Evolutionary conservation across 2,329 filamentous ascomycete genomes (phyloP), one percentile per base, ranked within the genome.

Genomic region (Bimuria novae-zelandiae): DNA sequence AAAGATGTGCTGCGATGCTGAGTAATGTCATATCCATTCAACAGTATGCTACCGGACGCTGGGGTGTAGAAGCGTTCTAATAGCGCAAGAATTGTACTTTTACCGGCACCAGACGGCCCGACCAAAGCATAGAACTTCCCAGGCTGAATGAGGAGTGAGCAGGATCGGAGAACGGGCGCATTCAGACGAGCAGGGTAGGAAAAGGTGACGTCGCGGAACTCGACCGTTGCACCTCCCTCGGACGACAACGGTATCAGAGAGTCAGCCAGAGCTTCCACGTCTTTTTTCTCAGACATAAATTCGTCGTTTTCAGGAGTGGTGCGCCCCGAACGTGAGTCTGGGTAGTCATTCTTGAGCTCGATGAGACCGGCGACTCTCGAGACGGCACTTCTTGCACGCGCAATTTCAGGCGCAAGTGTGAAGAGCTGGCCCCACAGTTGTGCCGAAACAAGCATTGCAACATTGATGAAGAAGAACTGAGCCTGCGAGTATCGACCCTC

Each of bases 401-500:
- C 85, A n/a, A 92, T 80, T 57, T 92, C 89, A 0, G 88, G 89
- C 0, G 88, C 88, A 1, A 92, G 81, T 21, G 84, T 84, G 67
- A 92, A 91, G 71, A 91, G 84, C 63, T 90, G 85, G 8, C 88
- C 86, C 79, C 87, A 89, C 4, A 88, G 79, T 68, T 89, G 86
- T 0, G 89, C 88, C 51, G 85, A 87, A 33, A 91, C 84, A 1
- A 92, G 80, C 61, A 92, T 82, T 4, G 88, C 81, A 5, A 89
- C 80, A 3, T 90, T 78, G 7, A 92, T 86, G 62, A 89, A 88
- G 69, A 92, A 86, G 75, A 91, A 92, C 46, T 84, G 74, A n/a
- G 88, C 82, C 27, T 85, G 83, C 37, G 82, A 82, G 60, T 88
- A 88, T 51, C 83, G 76, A 4, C 88, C 88, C 36, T 81, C 78